Base-by-base conservation (phyloP, 148 eudicot genomes). In the Cornus controversa region DNA sequence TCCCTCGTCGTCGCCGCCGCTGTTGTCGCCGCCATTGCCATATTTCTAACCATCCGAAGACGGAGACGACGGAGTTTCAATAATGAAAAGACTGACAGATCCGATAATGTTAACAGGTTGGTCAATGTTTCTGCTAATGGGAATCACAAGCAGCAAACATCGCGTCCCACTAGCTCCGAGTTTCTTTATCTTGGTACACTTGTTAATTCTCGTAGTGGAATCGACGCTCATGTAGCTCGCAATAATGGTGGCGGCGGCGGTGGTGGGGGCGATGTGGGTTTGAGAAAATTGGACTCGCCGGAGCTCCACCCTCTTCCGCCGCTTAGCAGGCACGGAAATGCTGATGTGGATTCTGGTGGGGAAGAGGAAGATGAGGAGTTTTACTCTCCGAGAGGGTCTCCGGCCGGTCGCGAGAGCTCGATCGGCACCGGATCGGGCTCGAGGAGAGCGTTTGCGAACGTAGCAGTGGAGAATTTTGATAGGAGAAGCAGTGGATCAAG, bases 261-360 rank as follows among this genome's bases (percentile, higher is more conserved):
- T n/a, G n/a, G n/a, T n/a, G n/a, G n/a, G n/a, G n/a, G n/a, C 4
- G 80, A 26, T 0, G 40, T 28, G 22, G 37, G 28, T 25, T 80
- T 83, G 34, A 73, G 89, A 53, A 90, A 91, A 67, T 11, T 87
- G 50, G 97, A 90, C 66, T 95, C 99, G 36, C 99, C 99, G 72
- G 99, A 96, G 84, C 97, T 96, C 62, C 94, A 85, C 8, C 99
- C 99, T 14, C 72, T 96, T 67, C 97, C 99, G 31, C 98, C 98
- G 18, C 84, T 96, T 0, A 70, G 64, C 10, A 83, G 85, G 15
- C 89, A 36, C 25, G 29, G 70, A 29, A 84, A 78, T 72, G 87
- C 72, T 0, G 83, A 47, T 10, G 76, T 47, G 23, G 78, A 37
- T 13, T 73, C 85, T 25, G 69, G 66, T 20, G 77, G 47, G 15